These are phyloP conservation scores for Linderina pennispora DNA, from an alignment of 192 early-diverging fungal genomes.

Conservation along the genomic window DNA sequence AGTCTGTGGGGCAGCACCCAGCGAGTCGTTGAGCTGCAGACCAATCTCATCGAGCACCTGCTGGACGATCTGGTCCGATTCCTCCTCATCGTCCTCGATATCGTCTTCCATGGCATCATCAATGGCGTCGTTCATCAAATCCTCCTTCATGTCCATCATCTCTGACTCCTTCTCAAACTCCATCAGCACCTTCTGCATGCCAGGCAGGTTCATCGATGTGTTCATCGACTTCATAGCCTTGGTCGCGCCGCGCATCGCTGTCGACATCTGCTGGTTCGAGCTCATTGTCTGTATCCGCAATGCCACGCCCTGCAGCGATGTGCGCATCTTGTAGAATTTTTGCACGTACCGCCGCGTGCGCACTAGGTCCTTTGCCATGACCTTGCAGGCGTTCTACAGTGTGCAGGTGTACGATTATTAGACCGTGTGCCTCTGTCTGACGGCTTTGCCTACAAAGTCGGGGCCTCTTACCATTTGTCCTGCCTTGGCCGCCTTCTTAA, in stretches of 20 bases:
- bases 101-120: constrained; percentile 94
- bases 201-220: constrained; percentile 85
- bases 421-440: neutral
- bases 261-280: constrained; percentile 94
- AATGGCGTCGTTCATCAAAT: constrained; percentile 97
- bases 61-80: constrained; percentile 84
- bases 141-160: constrained; percentile 99
- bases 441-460: too few relatives aligned
- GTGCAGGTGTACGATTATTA: constrained; percentile 30
- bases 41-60: constrained; percentile 96
- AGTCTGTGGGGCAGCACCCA: constrained; percentile 46
- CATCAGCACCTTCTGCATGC: constrained; percentile 93
- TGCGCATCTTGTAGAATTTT: constrained; percentile 96
- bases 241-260: constrained; percentile 92
- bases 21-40: constrained; percentile 51
- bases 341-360: constrained; percentile 87
- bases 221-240: constrained; percentile 98
- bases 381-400: constrained; percentile 64
- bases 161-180: constrained; percentile 94
- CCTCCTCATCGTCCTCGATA: constrained; percentile 82
- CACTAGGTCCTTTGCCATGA: constrained; percentile 98
- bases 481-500: constrained; percentile 86
- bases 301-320: constrained; percentile 86
- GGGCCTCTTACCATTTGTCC: constrained; percentile 89
- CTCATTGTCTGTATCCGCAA: constrained; percentile 73